Conservation (phyloP, 1,139 yeast genomes). For the Debaryomyces fabryi region DNA sequence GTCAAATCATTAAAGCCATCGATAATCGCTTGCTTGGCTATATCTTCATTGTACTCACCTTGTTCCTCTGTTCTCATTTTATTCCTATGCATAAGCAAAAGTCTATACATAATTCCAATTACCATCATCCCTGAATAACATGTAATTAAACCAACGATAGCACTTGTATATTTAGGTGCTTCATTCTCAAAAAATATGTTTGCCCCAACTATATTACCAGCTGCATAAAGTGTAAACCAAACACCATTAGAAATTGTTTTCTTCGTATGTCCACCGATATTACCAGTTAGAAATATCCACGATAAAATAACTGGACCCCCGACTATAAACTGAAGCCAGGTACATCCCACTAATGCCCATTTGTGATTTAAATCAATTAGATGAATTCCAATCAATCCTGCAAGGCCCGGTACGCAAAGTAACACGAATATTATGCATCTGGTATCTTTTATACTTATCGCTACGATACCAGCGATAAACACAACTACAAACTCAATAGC, state of each 20-base stretch:
- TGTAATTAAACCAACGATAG: slow-evolving; percentile 29
- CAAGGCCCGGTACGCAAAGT: slow-evolving; percentile 25
- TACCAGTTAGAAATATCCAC: slow-evolving; percentile 31
- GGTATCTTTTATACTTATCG: slow-evolving; percentile 22
- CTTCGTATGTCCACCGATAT: slow-evolving; percentile 31
- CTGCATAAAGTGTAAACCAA: slow-evolving; percentile 33
- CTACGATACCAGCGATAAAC: slow-evolving; percentile 25
- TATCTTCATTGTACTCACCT: slow-evolving; percentile 29
- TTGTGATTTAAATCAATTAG: slow-evolving; percentile 21
- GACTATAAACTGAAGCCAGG: slow-evolving; percentile 37
- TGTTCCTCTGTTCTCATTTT: slow-evolving; percentile 23
- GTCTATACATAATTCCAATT: slow-evolving; percentile 23
- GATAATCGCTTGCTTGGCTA: slow-evolving; percentile 28
- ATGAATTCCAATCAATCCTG: slow-evolving; percentile 28
- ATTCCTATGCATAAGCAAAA: slow-evolving; percentile 26
- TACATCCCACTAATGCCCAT: slow-evolving; percentile 33
- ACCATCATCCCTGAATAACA: slow-evolving; percentile 31
- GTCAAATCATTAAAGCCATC: slow-evolving; percentile 39
- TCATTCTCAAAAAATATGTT: slow-evolving; percentile 30
- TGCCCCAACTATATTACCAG: slow-evolving; percentile 34
- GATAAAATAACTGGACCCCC: slow-evolving; percentile 36
- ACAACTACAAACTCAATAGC: slow-evolving; percentile 37
- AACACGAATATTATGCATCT: slow-evolving; percentile 22
- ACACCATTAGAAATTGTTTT: slow-evolving; percentile 26
- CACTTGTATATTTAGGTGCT: slow-evolving; percentile 33